A percentile compares a stretch with the other conserved stretches of the same genome.
Conservation (phyloP, 2,329 filamentous ascomycete species). For the Chlorencoelia australis region DNA sequence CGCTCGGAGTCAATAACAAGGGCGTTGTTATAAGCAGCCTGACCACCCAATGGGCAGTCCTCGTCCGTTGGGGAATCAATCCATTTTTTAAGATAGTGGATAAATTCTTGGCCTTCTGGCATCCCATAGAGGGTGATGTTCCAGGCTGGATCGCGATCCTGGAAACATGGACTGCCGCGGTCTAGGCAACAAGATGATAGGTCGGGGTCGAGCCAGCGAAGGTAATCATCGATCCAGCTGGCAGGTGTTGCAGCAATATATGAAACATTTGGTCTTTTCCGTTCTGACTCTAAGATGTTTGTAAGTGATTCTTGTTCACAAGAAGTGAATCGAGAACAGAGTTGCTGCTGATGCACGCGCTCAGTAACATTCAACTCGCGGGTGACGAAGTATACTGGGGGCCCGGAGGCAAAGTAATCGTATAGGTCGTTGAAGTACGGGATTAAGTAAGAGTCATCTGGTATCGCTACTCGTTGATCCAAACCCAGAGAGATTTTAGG, state of each 20-base stretch:
- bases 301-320: constrained; percentile 76
- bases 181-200: constrained; percentile 44
- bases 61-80: constrained; percentile 68
- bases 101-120: constrained; percentile 87
- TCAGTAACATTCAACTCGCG: constrained; percentile 70
- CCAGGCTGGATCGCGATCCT: constrained; percentile 67
- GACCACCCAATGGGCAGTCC: constrained; percentile 78
- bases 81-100: constrained; percentile 78
- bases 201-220: constrained; percentile 89
- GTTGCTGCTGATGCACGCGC: constrained; percentile 65
- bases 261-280: constrained; percentile 77
- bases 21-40: constrained; percentile 77
- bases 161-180: constrained; percentile 62
- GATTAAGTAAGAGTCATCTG: constrained; percentile 88
- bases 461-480: constrained; percentile 90
- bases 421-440: constrained; percentile 95
- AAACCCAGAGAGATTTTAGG: constrained; percentile 79
- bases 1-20: constrained; percentile 64
- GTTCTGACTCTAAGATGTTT: constrained; percentile 87
- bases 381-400: constrained; percentile 93
- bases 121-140: constrained; percentile 84
- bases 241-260: constrained; percentile 83
- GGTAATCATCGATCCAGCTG: constrained; percentile 95
- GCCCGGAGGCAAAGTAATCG: constrained; percentile 80
- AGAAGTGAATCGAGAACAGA: constrained; percentile 85